Evolutionary conservation across 352 stramenopile genomes (phyloP), one percentile per base, ranked within the genome.

Genomic region (Phytophthora agathidicida): DNA sequence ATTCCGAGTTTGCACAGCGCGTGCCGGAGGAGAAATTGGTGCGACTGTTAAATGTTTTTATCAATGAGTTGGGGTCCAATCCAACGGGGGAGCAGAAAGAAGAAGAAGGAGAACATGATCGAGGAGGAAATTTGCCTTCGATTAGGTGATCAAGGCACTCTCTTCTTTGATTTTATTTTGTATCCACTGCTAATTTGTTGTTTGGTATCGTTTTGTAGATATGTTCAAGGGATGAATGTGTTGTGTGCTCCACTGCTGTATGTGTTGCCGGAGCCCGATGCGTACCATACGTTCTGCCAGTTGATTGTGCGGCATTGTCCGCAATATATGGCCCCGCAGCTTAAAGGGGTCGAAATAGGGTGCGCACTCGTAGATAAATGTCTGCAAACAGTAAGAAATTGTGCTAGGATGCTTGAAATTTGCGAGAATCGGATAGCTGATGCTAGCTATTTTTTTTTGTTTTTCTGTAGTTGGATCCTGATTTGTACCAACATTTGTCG

Each of bases 161-260:
- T 47, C 10, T 38, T 10, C 27, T 27, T 33, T 47, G 27, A 6
- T 33, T 46, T 63, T 31, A 32, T 16, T 30, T 42, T 7, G 14
- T 13, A 2, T 45, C 6, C 7, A 6, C n/a, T 33, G 19, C 6
- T 22, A 3, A 8, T 23, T 24, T 37, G 5, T 14, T 28, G 7
- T 35, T 53, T 32, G 13, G 26, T n/a, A n/a, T n/a, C n/a, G 14
- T 13, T 24, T 20, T 13, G 8, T 41, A 84, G 78, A 51, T 98
- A 98, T 54, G 91, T 98, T n/a, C 91, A 98, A 61, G 91, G 91
- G 35, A 97, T 98, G 88, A 97, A 96, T 56, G 78, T 97, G 19
- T 48, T 98, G 14, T 96, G 86, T 49, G 90, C 87, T 10, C 88
- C 91, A 37, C 65, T 98, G 36, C 66, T 98, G n/a, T 98, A 96